Percentiles rank a stretch among this genome's conserved stretches.
Evolutionary conservation across 345 rosid genomes (phyloP).

Genomic region (Populus euphratica): DNA sequence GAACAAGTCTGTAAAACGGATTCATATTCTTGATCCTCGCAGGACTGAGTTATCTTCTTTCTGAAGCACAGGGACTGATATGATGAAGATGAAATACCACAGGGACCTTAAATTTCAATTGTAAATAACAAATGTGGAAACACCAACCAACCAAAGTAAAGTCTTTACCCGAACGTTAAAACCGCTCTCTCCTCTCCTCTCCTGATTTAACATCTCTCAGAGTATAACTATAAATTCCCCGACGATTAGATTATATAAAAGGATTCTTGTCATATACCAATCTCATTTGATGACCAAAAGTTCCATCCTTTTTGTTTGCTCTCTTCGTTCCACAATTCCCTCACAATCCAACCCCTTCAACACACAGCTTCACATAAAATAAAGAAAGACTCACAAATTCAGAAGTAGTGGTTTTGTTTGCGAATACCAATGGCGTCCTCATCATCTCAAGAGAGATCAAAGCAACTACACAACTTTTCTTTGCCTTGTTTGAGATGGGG

Average conservation of each 20-base stretch:
- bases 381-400: background rate
- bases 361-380: background rate
- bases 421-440: constrained; percentile 9
- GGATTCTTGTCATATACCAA: too few relatives aligned
- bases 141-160: background rate
- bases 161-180: constrained; percentile 22
- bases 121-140: constrained; percentile 12
- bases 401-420: background rate
- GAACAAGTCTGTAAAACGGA: too few relatives aligned
- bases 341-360: background rate
- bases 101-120: background rate
- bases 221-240: constrained; percentile 14
- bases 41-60: too few relatives aligned
- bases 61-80: too few relatives aligned
- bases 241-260: constrained; percentile 1
- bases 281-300: too few relatives aligned
- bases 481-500: constrained; percentile 59
- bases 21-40: too few relatives aligned
- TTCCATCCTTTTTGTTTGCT: background rate
- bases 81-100: too few relatives aligned
- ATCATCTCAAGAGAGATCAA: constrained; percentile 40
- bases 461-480: constrained; percentile 56
- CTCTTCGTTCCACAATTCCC: background rate
- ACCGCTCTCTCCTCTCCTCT: constrained; percentile 7
- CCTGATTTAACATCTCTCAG: too few relatives aligned